Base-by-base conservation (phyloP, 2,329 filamentous ascomycete species). In the Arthrobotrys sphaeroides region DNA sequence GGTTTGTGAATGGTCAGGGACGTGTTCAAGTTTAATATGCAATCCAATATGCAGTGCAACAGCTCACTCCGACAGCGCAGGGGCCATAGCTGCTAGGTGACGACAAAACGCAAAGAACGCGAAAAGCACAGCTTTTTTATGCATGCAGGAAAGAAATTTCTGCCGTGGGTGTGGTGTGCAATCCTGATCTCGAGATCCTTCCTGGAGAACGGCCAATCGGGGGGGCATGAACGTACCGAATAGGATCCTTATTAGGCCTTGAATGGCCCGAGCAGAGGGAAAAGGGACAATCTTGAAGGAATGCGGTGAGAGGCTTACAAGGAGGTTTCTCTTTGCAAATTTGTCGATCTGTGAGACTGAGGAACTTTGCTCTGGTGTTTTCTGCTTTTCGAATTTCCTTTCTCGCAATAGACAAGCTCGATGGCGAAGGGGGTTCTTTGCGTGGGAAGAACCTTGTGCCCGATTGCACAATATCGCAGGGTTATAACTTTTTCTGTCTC, bases 41-140 rank as follows among this genome's bases (percentile, higher is more conserved):
- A 75, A 68, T 62, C 55, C 47, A 20, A 51, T 64, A 75, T 75
- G 72, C 72, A 68, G 72, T 75, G 72, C 57, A 65, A 75, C 57
- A 75, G 68, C 64, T 74, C 62, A 69, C 47, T 28, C 64, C 51
- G 64, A 69, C 64, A 64, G 64, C 64, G 57, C 72, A 75, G 72
- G 72, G 72, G 72, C 64, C 59, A 60, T 43, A 57, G 55, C 72
- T 75, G 72, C 72, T 75, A 43, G 38, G 64, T 65, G 64, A 69
- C 72, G 64, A 68, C 64, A 64, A 61, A 75, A 75, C 72, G 72
- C 72, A 75, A n/a, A 72, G 72, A 75, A 69, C 72, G 72, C 72
- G 72, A 75, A 65, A n/a, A 42, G 72, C 64, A 75, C 59, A 53
- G 40, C 45, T 60, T 65, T 53, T 64, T 61, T 33, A 68, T 69